Percentiles rank a stretch among this genome's conserved stretches.
Evolutionary conservation across 2,329 filamentous ascomycete species (phyloP).

Genomic region (Amylocarpus encephaloides): DNA sequence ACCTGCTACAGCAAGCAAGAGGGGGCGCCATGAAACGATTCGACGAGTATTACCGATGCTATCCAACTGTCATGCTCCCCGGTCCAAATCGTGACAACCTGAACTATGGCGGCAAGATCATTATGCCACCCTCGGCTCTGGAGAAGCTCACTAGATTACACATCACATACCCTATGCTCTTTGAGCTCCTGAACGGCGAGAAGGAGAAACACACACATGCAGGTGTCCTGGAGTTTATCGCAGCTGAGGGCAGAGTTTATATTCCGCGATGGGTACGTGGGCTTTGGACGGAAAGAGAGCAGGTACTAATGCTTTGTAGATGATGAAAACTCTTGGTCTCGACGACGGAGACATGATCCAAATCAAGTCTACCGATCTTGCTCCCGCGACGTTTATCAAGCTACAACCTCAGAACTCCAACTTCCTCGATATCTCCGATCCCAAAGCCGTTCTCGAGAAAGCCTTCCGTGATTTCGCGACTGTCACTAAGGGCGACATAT

Average conservation of each 20-base stretch:
- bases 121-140: slow-evolving; percentile 90
- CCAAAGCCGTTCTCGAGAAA: slow-evolving; percentile 93
- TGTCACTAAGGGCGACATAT: slow-evolving; percentile 86
- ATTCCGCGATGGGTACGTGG: slow-evolving; percentile 79
- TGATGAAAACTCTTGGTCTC: slow-evolving; percentile 86
- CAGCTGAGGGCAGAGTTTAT: slow-evolving; percentile 94
- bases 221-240: slow-evolving; percentile 94
- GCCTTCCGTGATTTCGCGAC: slow-evolving; percentile 95
- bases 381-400: slow-evolving; percentile 88
- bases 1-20: slow-evolving; percentile 25
- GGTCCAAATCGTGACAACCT: slow-evolving; percentile 82
- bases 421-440: slow-evolving; percentile 95
- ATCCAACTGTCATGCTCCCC: slow-evolving; percentile 89
- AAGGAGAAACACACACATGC: slow-evolving; percentile 78
- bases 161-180: slow-evolving; percentile 94
- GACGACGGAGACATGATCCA: slow-evolving; percentile 93
- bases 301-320: slow-evolving; percentile 42
- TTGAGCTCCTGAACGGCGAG: slow-evolving; percentile 88
- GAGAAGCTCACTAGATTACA: slow-evolving; percentile 95
- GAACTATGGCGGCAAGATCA: slow-evolving; percentile 96
- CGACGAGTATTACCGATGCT: slow-evolving; percentile 98
- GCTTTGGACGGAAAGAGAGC: background rate
- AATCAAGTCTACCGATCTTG: slow-evolving; percentile 88
- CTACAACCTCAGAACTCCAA: slow-evolving; percentile 87
- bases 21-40: slow-evolving; percentile 61